Evolutionary conservation across 345 rosid species (phyloP).

Genomic region (Euphorbia tirucalli): DNA sequence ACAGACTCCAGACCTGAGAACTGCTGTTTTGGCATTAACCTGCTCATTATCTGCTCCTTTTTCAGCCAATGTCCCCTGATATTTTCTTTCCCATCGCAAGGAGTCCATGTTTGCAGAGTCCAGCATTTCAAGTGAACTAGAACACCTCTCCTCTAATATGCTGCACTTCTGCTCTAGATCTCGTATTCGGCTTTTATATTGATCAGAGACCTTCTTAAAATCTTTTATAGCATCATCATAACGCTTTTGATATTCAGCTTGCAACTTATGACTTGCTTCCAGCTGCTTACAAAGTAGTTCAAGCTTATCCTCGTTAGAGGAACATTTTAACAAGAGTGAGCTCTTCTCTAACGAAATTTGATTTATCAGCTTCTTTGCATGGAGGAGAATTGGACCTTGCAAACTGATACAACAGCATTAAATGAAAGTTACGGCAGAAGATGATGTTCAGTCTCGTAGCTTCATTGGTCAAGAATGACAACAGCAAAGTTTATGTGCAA

Average conservation of each 20-base stretch:
- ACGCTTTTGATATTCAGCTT: conserved; percentile 37
- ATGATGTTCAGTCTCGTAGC: background rate
- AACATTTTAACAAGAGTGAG: conserved; percentile 34
- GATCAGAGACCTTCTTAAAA: conserved; percentile 41
- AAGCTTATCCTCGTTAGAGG: conserved; percentile 33
- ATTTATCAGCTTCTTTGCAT: conserved; percentile 39
- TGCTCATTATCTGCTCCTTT: conserved; percentile 8
- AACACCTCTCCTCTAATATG: conserved; percentile 36
- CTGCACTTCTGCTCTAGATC: conserved; percentile 36
- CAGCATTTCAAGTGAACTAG: conserved; percentile 34
- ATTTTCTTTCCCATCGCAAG: conserved; percentile 42
- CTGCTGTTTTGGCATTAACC: background rate
- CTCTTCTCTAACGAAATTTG: conserved; percentile 43
- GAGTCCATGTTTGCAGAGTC: conserved; percentile 44
- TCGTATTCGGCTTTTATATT: conserved; percentile 35
- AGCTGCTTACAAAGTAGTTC: conserved; percentile 43
- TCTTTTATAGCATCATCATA: conserved; percentile 43
- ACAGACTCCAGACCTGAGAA: conserved; percentile 5
- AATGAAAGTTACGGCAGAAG: background rate
- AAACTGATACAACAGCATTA: conserved; percentile 13
- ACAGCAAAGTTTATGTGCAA: no score
- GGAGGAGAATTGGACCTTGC: conserved; percentile 38
- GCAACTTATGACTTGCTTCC: conserved; percentile 42
- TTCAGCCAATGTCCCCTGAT: conserved; percentile 34
- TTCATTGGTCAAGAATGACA: background rate